Percentiles rank a stretch among this genome's conserved stretches.
These are phyloP conservation scores for Heritiera littoralis DNA, from an alignment of 345 rosid genomes.

Conservation along the genomic window DNA sequence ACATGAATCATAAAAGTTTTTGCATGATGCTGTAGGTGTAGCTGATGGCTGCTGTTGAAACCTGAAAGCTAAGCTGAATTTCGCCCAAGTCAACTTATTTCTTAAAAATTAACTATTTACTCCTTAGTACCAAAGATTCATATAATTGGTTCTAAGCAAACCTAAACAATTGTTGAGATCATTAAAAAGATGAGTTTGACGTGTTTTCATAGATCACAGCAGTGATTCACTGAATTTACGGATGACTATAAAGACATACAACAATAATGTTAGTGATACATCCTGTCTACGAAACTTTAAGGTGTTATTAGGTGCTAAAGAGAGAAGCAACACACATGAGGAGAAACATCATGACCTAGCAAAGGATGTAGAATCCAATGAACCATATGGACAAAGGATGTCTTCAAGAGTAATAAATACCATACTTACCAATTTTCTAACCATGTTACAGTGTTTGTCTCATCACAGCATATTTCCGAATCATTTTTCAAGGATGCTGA, in stretches of 20 bases:
- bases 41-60: not conserved
- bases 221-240: not conserved
- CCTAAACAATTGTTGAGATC: conserved; percentile 5
- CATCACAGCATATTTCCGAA: not conserved
- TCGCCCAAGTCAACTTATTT: conserved; percentile 1
- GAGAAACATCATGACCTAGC: not conserved
- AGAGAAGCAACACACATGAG: not conserved
- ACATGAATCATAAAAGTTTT: not conserved
- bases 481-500: not conserved
- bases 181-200: not conserved
- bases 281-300: not conserved
- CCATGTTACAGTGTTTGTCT: not conserved
- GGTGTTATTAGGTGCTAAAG: not conserved
- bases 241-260: not conserved
- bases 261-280: not conserved
- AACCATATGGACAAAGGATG: not conserved
- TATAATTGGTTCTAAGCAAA: not conserved
- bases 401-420: not conserved
- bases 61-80: not conserved
- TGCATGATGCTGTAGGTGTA: not conserved
- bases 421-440: not conserved
- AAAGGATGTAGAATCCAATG: conserved; percentile 3
- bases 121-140: not conserved
- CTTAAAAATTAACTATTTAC: not conserved
- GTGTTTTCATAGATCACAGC: not conserved